Base-by-base conservation (phyloP, 305 asterid genomes). In the Fraxinus velutina region DNA sequence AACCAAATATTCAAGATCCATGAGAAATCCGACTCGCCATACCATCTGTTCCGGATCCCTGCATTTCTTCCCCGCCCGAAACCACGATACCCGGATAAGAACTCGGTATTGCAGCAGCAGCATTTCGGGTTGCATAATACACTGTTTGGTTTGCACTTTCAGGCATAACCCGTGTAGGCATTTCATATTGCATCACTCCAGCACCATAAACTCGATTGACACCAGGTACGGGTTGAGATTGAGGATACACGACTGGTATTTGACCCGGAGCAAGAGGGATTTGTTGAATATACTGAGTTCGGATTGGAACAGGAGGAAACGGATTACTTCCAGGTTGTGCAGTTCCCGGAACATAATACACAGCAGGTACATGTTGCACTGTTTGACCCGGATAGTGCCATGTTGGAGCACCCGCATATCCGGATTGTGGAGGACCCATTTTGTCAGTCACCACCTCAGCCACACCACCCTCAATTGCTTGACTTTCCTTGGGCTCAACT, bases 331-430 rank as follows among this genome's bases (percentile, higher is more conserved):
- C 92, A 6, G 88, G 81, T 52, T 87, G 93, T 68, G 86, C 90
- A 17, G 90, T 88, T 78, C 89, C 89, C 27, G 66, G 90, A 83
- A 92, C 79, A 57, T 91, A 94, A 75, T 91, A 94, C 72, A 93
- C 84, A 0, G 97, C 82, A 1, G 92, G 94, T 77, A 93, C 64
- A 57, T 88, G 84, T 83, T 91, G 97, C 71, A 89, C 85, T 5
- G 89, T 44, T 34, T 85, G 97, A 52, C 87, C 88, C 75, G 92
- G 88, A 81, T 88, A 91, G 0, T 90, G 93, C 93, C 94, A 93
- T 87, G 88, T 82, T 47, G 94, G 91, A 37, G 86, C 83, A 62
- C 92, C 90, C 19, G 89, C 34, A 66, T 87, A 93, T 8, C 66
- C 94, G 21, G 83, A 81, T 30, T 81, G 91, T 36, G 90, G 89